Base-by-base conservation (phyloP, 495 filamentous ascomycete genomes). In the Schizothecium vesticola region DNA sequence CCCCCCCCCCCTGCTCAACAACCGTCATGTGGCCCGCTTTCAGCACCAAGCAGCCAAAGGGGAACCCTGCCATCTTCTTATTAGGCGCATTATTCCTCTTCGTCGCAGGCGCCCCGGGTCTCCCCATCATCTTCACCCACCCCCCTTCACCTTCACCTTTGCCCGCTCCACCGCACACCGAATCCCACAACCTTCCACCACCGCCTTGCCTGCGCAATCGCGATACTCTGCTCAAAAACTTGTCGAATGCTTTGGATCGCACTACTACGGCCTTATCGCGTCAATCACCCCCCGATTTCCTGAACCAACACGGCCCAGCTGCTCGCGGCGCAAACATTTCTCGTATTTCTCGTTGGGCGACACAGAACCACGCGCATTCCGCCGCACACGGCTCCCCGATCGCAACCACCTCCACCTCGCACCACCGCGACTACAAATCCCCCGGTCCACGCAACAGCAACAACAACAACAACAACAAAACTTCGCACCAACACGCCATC, bases 21-120 rank as follows among this genome's bases (percentile, higher is more conserved):
- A 29, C 36, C 70, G 64, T 76, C 72, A 77, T 74, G 77, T 76
- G 76, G 76, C 65, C 76, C 74, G 72, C 71, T 67, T 60, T 63
- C 33, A 59, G 65, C 21, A 36, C 70, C 67, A 59, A 31, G 51
- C 62, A 69, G 68, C 65, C 29, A 59, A 26, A 22, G 24, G 65
- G 60, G n/a, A 25, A 65, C 75, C 75, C 65, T 75, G 75, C 58
- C 64, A 67, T 69, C 51, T 25, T 75, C 76, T 78, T 77, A 78
- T 77, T 77, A 74, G 70, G 76, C 75, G 75, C 75, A 75, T 77
- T 77, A 72, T 73, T 71, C 72, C 73, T 69, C 69, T 70, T 68
- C 51, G 36, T 65, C 69, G 43, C 43, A 51, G 6, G 43, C 51
- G 43, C 59, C 65, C 61, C 67, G 31, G 29, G 63, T 65, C 65